Conservation (phyloP, 2,329 filamentous ascomycete species). For the Neocatenulostroma microsporum region DNA sequence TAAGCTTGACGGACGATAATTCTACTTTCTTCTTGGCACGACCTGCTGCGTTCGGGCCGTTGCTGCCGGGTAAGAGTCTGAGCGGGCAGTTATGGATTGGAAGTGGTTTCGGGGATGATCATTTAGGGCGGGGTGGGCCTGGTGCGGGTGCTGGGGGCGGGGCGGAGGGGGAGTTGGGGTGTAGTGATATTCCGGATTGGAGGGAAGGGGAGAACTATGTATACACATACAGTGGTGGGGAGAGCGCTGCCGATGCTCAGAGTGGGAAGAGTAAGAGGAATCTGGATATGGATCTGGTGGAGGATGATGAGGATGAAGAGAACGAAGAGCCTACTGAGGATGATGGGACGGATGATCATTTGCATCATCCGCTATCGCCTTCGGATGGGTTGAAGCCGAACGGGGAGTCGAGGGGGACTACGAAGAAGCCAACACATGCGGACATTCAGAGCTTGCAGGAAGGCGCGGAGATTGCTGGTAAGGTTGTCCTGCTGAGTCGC, state of each 20-base stretch:
- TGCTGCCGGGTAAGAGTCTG: slow-evolving; percentile 64
- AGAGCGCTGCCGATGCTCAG: background rate
- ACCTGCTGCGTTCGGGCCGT: slow-evolving; percentile 85
- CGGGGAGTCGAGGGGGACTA: slow-evolving; percentile 28
- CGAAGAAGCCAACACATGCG: slow-evolving; percentile 51
- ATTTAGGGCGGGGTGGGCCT: slow-evolving; percentile 51
- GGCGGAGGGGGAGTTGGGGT: slow-evolving; percentile 79
- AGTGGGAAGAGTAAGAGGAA: slow-evolving; percentile 20
- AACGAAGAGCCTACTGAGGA: slow-evolving; percentile 33
- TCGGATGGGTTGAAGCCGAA: slow-evolving; percentile 33
- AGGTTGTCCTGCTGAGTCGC: slow-evolving; percentile 82
- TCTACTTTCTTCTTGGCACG: slow-evolving; percentile 92
- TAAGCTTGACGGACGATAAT: slow-evolving; percentile 95
- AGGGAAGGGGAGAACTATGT: no score
- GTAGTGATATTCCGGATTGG: slow-evolving; percentile 91
- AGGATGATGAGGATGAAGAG: slow-evolving; percentile 16
- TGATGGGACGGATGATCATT: slow-evolving; percentile 79
- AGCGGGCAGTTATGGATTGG: slow-evolving; percentile 92
- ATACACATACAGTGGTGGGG: no score
- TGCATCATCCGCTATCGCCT: slow-evolving; percentile 53
- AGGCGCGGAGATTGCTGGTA: slow-evolving; percentile 84
- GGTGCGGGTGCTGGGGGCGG: slow-evolving; percentile 30
- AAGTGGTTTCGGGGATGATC: slow-evolving; percentile 80
- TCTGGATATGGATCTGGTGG: slow-evolving; percentile 6
- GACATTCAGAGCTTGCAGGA: slow-evolving; percentile 91